Conservation (phyloP, 2,329 filamentous ascomycete genomes). For the Trichoderma harzianum region DNA sequence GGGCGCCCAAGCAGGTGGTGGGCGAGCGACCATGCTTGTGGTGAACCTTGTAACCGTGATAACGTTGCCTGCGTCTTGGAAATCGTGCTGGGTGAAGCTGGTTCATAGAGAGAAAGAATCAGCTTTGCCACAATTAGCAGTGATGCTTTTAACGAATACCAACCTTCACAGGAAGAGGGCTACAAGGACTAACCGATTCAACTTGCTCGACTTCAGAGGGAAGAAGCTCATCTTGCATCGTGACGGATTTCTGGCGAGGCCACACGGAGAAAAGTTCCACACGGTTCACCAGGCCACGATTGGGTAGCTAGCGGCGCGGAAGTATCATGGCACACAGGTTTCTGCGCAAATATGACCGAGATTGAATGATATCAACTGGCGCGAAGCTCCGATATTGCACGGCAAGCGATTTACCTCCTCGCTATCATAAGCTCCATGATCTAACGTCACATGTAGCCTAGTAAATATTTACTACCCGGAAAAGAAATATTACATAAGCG, state of each 20-base stretch:
- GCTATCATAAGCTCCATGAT: background rate
- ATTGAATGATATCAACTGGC: background rate
- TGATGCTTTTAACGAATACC: background rate
- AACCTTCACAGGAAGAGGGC: background rate
- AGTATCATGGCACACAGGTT: background rate
- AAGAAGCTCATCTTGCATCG: constrained; percentile 23
- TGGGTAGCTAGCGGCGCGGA: background rate
- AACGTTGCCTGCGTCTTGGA: constrained; percentile 65
- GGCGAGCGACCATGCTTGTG: constrained; percentile 81
- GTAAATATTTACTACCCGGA: background rate
- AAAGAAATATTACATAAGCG: background rate
- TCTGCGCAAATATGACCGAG: background rate
- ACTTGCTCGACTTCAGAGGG: constrained; percentile 25
- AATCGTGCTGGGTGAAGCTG: constrained; percentile 47
- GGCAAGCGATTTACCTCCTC: background rate
- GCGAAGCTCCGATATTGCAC: background rate
- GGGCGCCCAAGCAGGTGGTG: constrained; percentile 67
- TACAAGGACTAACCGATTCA: constrained; percentile 23
- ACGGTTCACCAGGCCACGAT: background rate
- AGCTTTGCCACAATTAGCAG: constrained; percentile 34
- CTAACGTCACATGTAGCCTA: background rate
- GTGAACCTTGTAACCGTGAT: constrained; percentile 73
- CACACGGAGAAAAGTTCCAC: background rate
- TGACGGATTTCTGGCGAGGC: background rate
- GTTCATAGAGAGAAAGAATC: constrained; percentile 53